These are phyloP conservation scores for Haberlea rhodopensis DNA, from an alignment of 257 asterid genomes.

Conservation along the genomic window DNA sequence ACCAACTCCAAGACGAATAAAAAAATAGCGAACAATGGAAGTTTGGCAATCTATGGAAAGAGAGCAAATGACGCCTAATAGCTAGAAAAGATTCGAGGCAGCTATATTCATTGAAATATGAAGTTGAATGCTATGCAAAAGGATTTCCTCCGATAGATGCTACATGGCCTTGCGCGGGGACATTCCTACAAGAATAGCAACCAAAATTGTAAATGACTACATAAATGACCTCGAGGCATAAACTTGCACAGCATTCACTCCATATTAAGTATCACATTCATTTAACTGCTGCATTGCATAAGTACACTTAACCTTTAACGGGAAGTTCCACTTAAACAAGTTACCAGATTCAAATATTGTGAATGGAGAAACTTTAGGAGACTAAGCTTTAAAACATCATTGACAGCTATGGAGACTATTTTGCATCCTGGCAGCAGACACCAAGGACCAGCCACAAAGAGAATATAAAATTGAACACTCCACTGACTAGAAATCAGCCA, in stretches of 20 bases:
- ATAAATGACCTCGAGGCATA: not conserved
- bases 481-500: slow-evolving; percentile 1
- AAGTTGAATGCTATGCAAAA: slow-evolving; percentile 43
- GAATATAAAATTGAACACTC: not conserved
- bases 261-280: not conserved
- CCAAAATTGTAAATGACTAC: not conserved
- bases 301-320: too few species aligned
- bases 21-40: slow-evolving; percentile 16
- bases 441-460: not conserved
- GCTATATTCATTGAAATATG: not conserved
- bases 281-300: too few species aligned
- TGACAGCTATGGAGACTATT: not conserved
- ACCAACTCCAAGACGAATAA: too few species aligned
- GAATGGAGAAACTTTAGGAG: not conserved
- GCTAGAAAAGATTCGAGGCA: not conserved
- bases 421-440: not conserved
- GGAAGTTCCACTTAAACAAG: too few species aligned
- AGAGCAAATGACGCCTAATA: slow-evolving; percentile 10
- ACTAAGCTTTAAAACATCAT: not conserved
- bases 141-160: slow-evolving; percentile 78
- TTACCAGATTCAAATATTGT: not conserved
- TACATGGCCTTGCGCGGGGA: slow-evolving; percentile 57
- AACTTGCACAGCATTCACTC: not conserved
- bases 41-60: slow-evolving; percentile 12
- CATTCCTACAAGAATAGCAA: slow-evolving; percentile 50